Evolutionary conservation across 257 asterid species (phyloP), one percentile per base, ranked within the genome.

Genomic region (Eucommia ulmoides): DNA sequence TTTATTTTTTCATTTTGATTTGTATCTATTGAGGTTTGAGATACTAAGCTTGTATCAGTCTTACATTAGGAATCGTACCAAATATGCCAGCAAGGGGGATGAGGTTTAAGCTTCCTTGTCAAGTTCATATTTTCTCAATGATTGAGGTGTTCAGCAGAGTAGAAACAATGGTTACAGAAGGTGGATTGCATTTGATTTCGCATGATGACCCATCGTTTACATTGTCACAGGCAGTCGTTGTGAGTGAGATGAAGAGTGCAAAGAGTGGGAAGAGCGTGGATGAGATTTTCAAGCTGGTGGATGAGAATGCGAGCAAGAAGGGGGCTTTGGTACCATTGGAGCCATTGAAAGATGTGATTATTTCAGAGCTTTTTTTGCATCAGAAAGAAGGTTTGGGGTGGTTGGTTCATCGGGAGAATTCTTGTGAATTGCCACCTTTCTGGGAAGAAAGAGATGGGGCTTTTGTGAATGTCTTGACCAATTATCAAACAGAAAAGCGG

Each of bases 331-430:
- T 64, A 12, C 76, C 81, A 45, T 50, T 87, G 59, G 93, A 87
- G 50, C 97, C 97, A 4, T 94, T 94, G 9, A 66, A 66, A 59
- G 53, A 62, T 23, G 56, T 76, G 42, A 72, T 87, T 42, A 74
- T 57, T 33, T 64, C 96, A 0, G 68, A 76, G 61, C 88, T 87
- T 49, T 74, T 83, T 60, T 20, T 49, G 25, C 94, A 87, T 73
- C 96, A 87, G 67, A 80, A 78, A 65, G 87, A 87, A 65, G 94
- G 80, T 25, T 53, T 87, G 23, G 74, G 81, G 23, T 87, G 97
- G 97, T 63, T 87, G 54, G 74, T 80, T 33, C 70, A 84, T 47
- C 65, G 89, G 77, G 97, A 87, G 64, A 83, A 55, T 55, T 73
- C 88, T 14, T 58, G 49, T 6, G 80, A 78, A 10, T 66, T 87